phyloP scores from a whole-genome alignment of 768 basidiomycete genomes.

The Favolaschia claudopus region DNA sequence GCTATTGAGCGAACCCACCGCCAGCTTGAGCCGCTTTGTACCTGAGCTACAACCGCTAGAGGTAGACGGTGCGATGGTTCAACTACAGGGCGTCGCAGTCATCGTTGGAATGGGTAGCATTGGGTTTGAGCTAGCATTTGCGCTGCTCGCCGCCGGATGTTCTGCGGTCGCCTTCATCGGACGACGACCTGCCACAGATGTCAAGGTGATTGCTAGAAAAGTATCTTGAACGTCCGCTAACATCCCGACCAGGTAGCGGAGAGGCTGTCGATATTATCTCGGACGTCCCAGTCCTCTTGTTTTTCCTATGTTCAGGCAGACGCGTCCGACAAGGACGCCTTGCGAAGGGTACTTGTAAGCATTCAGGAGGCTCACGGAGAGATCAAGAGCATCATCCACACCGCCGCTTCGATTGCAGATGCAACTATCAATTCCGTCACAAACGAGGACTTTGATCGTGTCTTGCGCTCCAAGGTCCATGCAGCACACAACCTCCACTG shows the following conservation, averaged over 20 bases:
- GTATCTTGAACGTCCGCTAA: background rate
- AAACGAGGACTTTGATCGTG: slow-evolving; percentile 30
- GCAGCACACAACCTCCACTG: slow-evolving; percentile 43
- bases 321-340: slow-evolving; percentile 28
- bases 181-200: slow-evolving; percentile 28
- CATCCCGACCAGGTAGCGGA: slow-evolving; percentile 28
- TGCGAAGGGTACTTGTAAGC: slow-evolving; percentile 30
- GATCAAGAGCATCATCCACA: slow-evolving; percentile 39
- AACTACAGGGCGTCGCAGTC: slow-evolving; percentile 34
- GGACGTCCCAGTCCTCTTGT: background rate
- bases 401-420: slow-evolving; percentile 37
- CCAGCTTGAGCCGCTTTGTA: slow-evolving; percentile 30
- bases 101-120: slow-evolving; percentile 45
- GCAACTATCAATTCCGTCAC: slow-evolving; percentile 32
- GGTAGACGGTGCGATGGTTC: background rate
- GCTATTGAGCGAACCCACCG: background rate
- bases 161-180: slow-evolving; percentile 29
- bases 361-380: slow-evolving; percentile 28
- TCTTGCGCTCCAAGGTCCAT: slow-evolving; percentile 37
- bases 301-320: slow-evolving; percentile 39
- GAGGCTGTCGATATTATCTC: slow-evolving; percentile 2
- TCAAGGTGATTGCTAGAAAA: no score
- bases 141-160: slow-evolving; percentile 34
- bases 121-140: slow-evolving; percentile 33
- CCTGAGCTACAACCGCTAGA: slow-evolving; percentile 31